Conservation (phyloP, 1,284 basidiomycete genomes). For the Athelia psychrophila region DNA sequence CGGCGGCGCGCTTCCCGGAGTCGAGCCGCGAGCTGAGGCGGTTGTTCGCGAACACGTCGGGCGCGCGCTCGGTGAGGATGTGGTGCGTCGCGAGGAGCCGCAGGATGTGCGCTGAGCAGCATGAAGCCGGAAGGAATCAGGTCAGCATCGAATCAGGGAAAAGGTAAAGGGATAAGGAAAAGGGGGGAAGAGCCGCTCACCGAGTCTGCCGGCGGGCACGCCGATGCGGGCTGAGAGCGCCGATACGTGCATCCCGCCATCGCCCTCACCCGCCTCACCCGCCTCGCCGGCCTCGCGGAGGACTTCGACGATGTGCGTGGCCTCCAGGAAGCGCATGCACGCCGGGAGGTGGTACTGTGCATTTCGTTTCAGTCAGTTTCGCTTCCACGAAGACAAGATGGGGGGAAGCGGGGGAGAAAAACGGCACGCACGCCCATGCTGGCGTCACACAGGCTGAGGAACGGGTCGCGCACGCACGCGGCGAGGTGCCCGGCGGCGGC, state of each 20-base stretch:
- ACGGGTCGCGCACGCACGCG: conserved; percentile 61
- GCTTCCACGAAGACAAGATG: background rate
- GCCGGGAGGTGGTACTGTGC: conserved; percentile 66
- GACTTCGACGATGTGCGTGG: conserved; percentile 63
- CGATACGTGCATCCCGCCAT: conserved; percentile 52
- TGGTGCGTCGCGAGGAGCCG: conserved; percentile 73
- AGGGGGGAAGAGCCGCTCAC: conserved; percentile 28
- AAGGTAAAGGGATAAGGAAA: background rate
- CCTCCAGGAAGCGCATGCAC: conserved; percentile 66
- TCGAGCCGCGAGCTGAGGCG: conserved; percentile 65
- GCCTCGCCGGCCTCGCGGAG: conserved; percentile 53
- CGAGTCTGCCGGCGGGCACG: conserved; percentile 46
- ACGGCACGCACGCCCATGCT: conserved; percentile 52
- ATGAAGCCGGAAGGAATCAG: conserved; percentile 4
- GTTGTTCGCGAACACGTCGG: conserved; percentile 67
- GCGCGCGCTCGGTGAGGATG: conserved; percentile 58
- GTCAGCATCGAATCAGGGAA: background rate
- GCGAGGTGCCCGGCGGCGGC: conserved; percentile 65
- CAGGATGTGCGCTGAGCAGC: conserved; percentile 66
- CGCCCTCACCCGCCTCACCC: conserved; percentile 54
- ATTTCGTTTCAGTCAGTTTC: conserved; percentile 4
- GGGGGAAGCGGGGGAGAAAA: background rate
- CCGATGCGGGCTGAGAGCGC: conserved; percentile 48
- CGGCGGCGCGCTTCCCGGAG: conserved; percentile 43
- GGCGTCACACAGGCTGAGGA: conserved; percentile 64